Evolutionary conservation across 2,329 filamentous ascomycete genomes (phyloP), one percentile per base, ranked within the genome.

Genomic region (Aspergillus eucalypticola): DNA sequence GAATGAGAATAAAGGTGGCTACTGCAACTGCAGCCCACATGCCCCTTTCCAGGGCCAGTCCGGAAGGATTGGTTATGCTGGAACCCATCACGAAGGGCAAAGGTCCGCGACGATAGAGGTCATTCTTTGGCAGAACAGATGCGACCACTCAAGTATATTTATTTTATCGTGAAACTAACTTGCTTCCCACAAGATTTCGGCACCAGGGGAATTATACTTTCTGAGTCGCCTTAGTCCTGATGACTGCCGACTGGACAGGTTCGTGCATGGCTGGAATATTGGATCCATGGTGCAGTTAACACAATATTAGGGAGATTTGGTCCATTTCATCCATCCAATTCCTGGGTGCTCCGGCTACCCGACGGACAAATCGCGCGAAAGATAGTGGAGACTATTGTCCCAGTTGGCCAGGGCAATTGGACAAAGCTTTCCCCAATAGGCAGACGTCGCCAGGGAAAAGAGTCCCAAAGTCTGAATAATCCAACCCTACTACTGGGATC

Each of bases 11-110:
- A 51, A 73, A 32, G 7, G 63, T 64, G 3, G 70, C 64, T 39
- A 72, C 65, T 54, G 56, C 64, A 27, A 69, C 62, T 7, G 67
- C 71, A n/a, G 59, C 69, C 71, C 71, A 73, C 35, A 73, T 61
- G 17, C 69, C 71, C 41, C 53, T 64, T 53, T 64, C 60, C 7
- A 73, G 60, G 38, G 64, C 58, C 10, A 66, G 63, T 13, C 71
- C 70, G 15, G 56, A 49, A 60, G 66, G 53, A 10, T 56, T 32
- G 21, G 38, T 44, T 32, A 19, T 32, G 41, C 6, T 44, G 39
- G 53, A 55, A 46, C 53, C 29, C 53, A 55, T 55, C 39, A 32
- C 29, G 53, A 44, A 41, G 21, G 25, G 27, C 15, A 44, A 25
- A 29, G 46, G 25, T 29, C 46, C 25, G 25, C 15, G 46, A 29